These are phyloP conservation scores for Solanum arcanum DNA, from an alignment of 257 asterid genomes.

Conservation along the genomic window DNA sequence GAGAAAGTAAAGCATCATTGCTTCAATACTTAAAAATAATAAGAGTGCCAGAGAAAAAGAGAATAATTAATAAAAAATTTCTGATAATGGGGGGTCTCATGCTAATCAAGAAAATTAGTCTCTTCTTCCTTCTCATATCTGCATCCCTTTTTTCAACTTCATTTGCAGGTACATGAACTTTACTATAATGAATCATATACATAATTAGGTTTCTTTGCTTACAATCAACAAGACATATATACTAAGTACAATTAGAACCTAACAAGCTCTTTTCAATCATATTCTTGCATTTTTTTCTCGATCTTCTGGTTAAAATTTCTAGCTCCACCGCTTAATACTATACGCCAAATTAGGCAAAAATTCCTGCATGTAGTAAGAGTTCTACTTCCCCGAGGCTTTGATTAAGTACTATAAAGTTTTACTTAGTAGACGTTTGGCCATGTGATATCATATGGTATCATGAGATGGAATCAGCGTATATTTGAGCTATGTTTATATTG, in stretches of 20 bases:
- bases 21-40: constrained; percentile 2
- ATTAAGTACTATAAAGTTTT: too few relatives aligned
- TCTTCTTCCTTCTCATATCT: constrained; percentile 61
- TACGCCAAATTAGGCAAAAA: not conserved
- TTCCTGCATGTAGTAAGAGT: not conserved
- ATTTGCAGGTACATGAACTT: constrained; percentile 38
- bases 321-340: not conserved
- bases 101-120: constrained; percentile 35
- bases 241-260: not conserved
- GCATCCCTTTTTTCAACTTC: constrained; percentile 45
- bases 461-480: too few relatives aligned
- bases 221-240: not conserved
- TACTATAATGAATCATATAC: not conserved
- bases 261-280: not conserved
- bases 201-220: not conserved
- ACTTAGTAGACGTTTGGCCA: too few relatives aligned
- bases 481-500: too few relatives aligned
- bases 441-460: too few relatives aligned
- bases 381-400: not conserved
- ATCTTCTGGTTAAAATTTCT: not conserved
- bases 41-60: constrained; percentile 11
- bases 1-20: constrained; percentile 9
- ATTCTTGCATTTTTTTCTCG: not conserved
- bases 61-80: constrained; percentile 11
- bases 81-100: constrained; percentile 10